These are phyloP conservation scores for Leccinum olivaceopallidum DNA, from an alignment of 768 basidiomycete species.

Conservation along the genomic window DNA sequence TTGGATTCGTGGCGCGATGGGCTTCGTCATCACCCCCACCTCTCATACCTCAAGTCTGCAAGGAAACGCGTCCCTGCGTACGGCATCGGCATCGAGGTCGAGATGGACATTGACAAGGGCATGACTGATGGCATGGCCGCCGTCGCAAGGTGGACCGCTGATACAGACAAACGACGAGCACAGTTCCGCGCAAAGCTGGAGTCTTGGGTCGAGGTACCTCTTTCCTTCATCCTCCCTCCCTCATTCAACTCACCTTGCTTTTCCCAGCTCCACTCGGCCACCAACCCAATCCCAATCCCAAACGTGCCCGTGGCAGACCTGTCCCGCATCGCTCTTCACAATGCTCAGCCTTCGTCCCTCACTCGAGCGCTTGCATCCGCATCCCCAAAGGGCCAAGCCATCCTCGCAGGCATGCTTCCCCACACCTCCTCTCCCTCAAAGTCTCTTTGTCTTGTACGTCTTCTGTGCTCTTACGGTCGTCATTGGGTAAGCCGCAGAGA, in stretches of 20 bases:
- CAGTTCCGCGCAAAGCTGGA: conserved; percentile 61
- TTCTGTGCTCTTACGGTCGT: conserved; percentile 79
- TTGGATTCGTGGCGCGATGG: conserved; percentile 82
- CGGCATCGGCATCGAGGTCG: conserved; percentile 85
- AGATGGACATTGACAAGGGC: conserved; percentile 80
- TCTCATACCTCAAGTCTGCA: conserved; percentile 67
- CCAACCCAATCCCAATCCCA: conserved; percentile 40
- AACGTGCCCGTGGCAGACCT: conserved; percentile 65
- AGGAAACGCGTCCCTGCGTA: conserved; percentile 76
- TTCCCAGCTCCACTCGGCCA: conserved; percentile 51
- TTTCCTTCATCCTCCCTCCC: not conserved
- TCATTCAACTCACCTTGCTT: conserved; percentile 9
- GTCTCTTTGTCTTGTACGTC: conserved; percentile 63
- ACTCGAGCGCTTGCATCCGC: conserved; percentile 74
- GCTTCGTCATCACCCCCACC: conserved; percentile 69
- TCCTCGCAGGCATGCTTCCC: conserved; percentile 34
- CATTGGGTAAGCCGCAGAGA: conserved; percentile 59
- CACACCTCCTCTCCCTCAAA: conserved; percentile 40
- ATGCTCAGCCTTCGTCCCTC: conserved; percentile 61
- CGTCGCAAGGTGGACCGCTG: conserved; percentile 84
- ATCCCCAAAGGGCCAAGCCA: conserved; percentile 58
- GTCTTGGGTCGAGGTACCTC: conserved; percentile 59
- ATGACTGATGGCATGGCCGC: conserved; percentile 86
- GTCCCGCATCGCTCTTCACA: conserved; percentile 50
- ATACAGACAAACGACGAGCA: conserved; percentile 57